Conservation (phyloP, 2,329 filamentous ascomycete genomes). For the Aspergillus novoparasiticus region DNA sequence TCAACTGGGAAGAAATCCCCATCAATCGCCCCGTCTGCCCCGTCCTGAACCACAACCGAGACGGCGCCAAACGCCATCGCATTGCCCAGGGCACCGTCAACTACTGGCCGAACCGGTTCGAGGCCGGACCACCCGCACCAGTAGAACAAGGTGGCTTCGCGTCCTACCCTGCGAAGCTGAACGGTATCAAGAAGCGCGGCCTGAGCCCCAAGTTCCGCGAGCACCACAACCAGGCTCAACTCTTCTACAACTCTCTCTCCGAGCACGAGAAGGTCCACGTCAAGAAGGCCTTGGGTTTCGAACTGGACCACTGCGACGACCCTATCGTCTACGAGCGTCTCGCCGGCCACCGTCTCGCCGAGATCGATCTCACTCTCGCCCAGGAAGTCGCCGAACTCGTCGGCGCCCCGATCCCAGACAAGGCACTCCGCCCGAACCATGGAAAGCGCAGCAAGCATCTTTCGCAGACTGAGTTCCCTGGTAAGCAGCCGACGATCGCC, state of each 20-base stretch:
- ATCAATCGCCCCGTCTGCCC: slow-evolving; percentile 76
- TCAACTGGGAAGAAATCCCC: slow-evolving; percentile 76
- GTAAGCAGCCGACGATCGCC: slow-evolving; percentile 66
- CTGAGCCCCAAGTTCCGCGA: slow-evolving; percentile 49
- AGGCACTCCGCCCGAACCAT: slow-evolving; percentile 61
- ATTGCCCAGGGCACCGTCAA: slow-evolving; percentile 75
- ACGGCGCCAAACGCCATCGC: slow-evolving; percentile 71
- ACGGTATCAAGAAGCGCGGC: slow-evolving; percentile 68
- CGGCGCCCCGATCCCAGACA: slow-evolving; percentile 63
- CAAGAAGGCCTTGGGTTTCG: slow-evolving; percentile 41
- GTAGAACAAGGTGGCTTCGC: slow-evolving; percentile 67
- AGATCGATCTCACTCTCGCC: slow-evolving; percentile 72
- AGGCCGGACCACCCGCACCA: slow-evolving; percentile 63
- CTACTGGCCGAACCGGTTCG: slow-evolving; percentile 77
- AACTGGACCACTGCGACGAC: slow-evolving; percentile 65
- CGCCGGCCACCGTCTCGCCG: slow-evolving; percentile 62
- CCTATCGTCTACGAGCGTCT: slow-evolving; percentile 75
- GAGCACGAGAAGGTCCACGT: slow-evolving; percentile 38
- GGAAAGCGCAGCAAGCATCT: slow-evolving; percentile 67
- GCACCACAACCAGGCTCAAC: slow-evolving; percentile 40
- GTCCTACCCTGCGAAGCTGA: slow-evolving; percentile 67
- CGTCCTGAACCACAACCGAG: slow-evolving; percentile 75
- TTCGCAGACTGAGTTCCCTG: slow-evolving; percentile 65
- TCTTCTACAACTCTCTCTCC: slow-evolving; percentile 41
- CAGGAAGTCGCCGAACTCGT: slow-evolving; percentile 71